A percentile compares a stretch with the other conserved stretches of the same genome.
These are phyloP conservation scores for Exophiala mesophila DNA, from an alignment of 2,329 filamentous ascomycete genomes.

Conservation along the genomic window DNA sequence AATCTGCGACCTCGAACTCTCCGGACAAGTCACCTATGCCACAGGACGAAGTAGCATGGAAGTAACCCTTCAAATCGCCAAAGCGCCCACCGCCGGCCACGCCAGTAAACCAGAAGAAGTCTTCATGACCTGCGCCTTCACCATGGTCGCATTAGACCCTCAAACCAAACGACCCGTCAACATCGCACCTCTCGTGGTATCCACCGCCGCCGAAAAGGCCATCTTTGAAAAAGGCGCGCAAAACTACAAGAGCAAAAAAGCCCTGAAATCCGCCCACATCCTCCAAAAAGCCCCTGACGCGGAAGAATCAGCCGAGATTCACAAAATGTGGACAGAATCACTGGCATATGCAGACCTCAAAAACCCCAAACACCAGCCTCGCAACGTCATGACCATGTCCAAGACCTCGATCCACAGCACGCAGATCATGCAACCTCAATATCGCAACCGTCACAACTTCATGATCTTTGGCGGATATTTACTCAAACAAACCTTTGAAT, in stretches of 20 bases:
- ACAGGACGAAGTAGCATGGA: conserved; percentile 69
- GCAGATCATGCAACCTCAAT: conserved; percentile 71
- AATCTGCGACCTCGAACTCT: conserved; percentile 73
- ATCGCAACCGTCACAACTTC: conserved; percentile 63
- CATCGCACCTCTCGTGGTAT: conserved; percentile 56
- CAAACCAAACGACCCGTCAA: conserved; percentile 61
- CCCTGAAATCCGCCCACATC: conserved; percentile 55
- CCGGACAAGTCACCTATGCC: conserved; percentile 64
- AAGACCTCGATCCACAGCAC: conserved; percentile 60
- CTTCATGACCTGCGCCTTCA: conserved; percentile 67
- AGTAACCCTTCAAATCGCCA: conserved; percentile 68
- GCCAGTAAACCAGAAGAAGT: conserved; percentile 54
- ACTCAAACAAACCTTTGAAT: conserved; percentile 68
- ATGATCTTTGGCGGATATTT: conserved; percentile 77
- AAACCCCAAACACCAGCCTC: conserved; percentile 49
- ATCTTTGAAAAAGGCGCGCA: conserved; percentile 60
- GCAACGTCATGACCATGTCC: conserved; percentile 59
- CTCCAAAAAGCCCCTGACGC: conserved; percentile 65
- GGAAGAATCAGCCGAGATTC: conserved; percentile 66
- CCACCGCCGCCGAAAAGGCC: conserved; percentile 60
- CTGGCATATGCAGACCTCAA: conserved; percentile 59
- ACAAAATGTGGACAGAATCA: conserved; percentile 67
- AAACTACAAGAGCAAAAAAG: conserved; percentile 64
- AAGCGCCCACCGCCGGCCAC: conserved; percentile 55
- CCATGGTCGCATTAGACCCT: conserved; percentile 70